Evolutionary conservation across 345 rosid species (phyloP).

Genomic region (Sonneratia alba): DNA sequence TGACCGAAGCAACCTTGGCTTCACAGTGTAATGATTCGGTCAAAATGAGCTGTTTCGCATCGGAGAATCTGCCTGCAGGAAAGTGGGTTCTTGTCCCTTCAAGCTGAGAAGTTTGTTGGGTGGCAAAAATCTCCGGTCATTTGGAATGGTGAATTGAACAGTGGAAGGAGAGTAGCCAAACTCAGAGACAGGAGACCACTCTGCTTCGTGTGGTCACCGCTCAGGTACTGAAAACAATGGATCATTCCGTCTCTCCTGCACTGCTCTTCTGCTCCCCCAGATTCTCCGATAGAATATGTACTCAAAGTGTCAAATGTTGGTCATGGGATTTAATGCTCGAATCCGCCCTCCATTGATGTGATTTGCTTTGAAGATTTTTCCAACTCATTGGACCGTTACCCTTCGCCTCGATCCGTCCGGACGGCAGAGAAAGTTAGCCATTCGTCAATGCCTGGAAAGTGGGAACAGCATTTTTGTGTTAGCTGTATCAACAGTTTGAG

Average conservation of each 20-base stretch:
- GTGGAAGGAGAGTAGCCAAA: neutral
- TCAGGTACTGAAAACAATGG: constrained; percentile 2
- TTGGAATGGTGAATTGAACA: neutral
- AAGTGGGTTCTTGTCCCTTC: neutral
- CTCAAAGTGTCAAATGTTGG: neutral
- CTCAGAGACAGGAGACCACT: neutral
- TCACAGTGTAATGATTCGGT: neutral
- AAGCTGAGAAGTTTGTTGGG: neutral
- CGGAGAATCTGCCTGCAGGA: neutral
- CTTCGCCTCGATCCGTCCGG: no score
- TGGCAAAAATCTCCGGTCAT: neutral
- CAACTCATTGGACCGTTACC: no score
- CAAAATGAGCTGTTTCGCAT: neutral
- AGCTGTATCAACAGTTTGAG: no score
- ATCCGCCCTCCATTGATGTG: no score
- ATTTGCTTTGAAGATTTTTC: no score
- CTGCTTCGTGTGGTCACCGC: neutral
- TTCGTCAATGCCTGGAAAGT: no score
- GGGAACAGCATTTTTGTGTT: no score
- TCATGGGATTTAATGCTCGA: neutral
- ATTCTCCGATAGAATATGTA: neutral
- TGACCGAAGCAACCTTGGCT: no score
- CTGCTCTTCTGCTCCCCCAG: neutral
- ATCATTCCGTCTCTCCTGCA: neutral
- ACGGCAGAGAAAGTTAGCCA: no score